Evolutionary conservation across 2,329 filamentous ascomycete genomes (phyloP), one percentile per base, ranked within the genome.

Genomic region (Colletotrichum cereale): DNA sequence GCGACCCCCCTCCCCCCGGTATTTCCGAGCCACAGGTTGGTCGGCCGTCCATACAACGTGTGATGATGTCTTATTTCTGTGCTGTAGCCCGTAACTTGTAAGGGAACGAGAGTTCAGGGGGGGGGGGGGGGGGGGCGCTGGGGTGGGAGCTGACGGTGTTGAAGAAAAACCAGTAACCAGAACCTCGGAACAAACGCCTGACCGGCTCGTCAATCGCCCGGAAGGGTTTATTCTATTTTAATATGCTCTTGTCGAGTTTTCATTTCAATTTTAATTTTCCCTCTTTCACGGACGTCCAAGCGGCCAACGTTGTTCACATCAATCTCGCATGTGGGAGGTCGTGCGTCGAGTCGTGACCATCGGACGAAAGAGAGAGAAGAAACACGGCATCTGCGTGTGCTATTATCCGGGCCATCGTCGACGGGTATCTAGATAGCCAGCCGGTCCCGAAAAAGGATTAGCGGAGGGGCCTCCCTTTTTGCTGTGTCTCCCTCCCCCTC

Each of bases 121-220:
- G 29, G 40, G 47, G 38, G 7, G 44, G 38, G 26, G 55, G 42
- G 36, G 29, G 40, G 47, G 38, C 11, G 44, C 21, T 50, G 29
- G 57, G 50, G 53, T 44, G 50, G n/a, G 57, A 40, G 40, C 24
- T 14, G 52, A 36, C 29, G 24, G 40, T 55, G 38, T 68, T 71
- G 57, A 68, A 71, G 68, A 71, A 62, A 61, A 50, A 12, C 58
- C 58, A 36, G 44, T n/a, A 62, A 71, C 68, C 68, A 71, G 65
- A 71, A 31, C 65, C 44, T 71, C 68, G 68, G 68, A 71, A 58
- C 57, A 47, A 57, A 67, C 63, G 56, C 44, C 63, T 62, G 36
- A 60, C 58, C n/a, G 50, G 36, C 16, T 68, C 36, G 14, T 44
- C 52, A 70, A 63, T 71, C 62, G 65, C 57, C 42, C 42, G 42